Base-by-base conservation (phyloP, 345 rosid species). In the Excoecaria agallocha region DNA sequence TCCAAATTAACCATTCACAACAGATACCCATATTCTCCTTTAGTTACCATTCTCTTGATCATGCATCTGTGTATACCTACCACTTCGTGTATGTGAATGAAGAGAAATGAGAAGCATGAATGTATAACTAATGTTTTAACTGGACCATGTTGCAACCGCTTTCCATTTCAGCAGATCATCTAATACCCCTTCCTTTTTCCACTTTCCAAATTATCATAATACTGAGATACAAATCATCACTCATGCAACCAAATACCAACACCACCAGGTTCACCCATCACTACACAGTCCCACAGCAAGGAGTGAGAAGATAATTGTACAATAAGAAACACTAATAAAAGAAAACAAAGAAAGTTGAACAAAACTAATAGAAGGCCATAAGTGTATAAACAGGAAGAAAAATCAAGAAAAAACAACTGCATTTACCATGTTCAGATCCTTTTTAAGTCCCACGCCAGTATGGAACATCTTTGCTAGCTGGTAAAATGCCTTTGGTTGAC, bases 401-500 rank as follows among this genome's bases (percentile, higher is more conserved):
- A 77, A 7, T 57, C 68, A 12, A 66, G 72, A 69, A 22, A 58
- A 64, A 61, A 41, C 39, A 55, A 38, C 38, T 38, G 15, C 62
- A 66, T 73, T 83, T 90, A 93, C 98, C 99, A 81, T 85, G 9
- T 83, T 82, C 46, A 86, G 86, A 84, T 89, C 89, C 82, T 89
- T 89, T 79, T 90, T 89, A 70, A 96, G 95, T 70, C 98, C 99
- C 48, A 96, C 86, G 66, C 99, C 99, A 48, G 89, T 93, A 72
- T 91, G 99, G 74, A 93, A 96, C 99, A 93, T 96, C 86, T 87
- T 96, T 57, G 98, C 99, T 77, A 96, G 86, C 83, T 96, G 99
- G 82, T 90, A 96, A 82, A 91, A 90, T 61, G 98, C 99, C 89
- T 96, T 96, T 39, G 97, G 96, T 80, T 91, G 97, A 78, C 97